phyloP scores from a whole-genome alignment of 2,329 filamentous ascomycete species.

The Hawksworthiomyces lignivorus region DNA sequence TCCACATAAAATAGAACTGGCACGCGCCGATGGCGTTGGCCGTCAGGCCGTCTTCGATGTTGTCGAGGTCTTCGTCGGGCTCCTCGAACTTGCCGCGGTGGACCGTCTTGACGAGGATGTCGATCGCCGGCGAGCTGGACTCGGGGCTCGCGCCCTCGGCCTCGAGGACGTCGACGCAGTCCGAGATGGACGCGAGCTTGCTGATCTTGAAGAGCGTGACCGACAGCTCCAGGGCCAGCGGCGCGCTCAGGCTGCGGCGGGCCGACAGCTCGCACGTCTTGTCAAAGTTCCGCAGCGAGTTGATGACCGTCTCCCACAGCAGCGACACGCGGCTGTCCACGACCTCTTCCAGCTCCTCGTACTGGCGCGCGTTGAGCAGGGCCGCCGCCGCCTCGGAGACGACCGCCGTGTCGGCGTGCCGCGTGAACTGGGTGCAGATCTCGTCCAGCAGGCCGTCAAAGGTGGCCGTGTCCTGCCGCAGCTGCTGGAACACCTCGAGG shows the following conservation, averaged over 20 bases:
- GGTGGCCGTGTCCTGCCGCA: slow-evolving; percentile 75
- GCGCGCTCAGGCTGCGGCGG: slow-evolving; percentile 60
- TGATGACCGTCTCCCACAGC: slow-evolving; percentile 79
- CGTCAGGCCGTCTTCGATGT: slow-evolving; percentile 71
- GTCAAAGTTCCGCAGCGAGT: slow-evolving; percentile 63
- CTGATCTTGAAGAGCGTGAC: slow-evolving; percentile 72
- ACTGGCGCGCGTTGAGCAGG: slow-evolving; percentile 75
- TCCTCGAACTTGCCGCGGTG: slow-evolving; percentile 65
- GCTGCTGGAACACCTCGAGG: slow-evolving; percentile 77
- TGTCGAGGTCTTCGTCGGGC: slow-evolving; percentile 62
- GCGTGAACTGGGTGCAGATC: slow-evolving; percentile 85
- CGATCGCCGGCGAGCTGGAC: slow-evolving; percentile 48
- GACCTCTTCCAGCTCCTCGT: slow-evolving; percentile 81
- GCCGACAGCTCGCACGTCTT: slow-evolving; percentile 63
- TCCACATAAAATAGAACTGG: slow-evolving; percentile 95
- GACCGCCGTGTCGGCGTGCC: slow-evolving; percentile 82
- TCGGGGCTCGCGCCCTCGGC: slow-evolving; percentile 41
- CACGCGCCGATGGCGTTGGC: slow-evolving; percentile 67
- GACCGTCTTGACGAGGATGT: slow-evolving; percentile 64
- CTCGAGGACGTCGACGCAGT: slow-evolving; percentile 71
- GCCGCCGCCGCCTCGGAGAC: slow-evolving; percentile 76
- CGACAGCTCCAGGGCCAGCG: slow-evolving; percentile 60
- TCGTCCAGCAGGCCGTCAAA: slow-evolving; percentile 81
- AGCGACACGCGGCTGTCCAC: slow-evolving; percentile 71
- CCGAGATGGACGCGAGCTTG: slow-evolving; percentile 70